Percentiles rank a stretch among this genome's conserved stretches.
Conservation (phyloP, 805 yeast species). For the Pichia cabralensis region DNA sequence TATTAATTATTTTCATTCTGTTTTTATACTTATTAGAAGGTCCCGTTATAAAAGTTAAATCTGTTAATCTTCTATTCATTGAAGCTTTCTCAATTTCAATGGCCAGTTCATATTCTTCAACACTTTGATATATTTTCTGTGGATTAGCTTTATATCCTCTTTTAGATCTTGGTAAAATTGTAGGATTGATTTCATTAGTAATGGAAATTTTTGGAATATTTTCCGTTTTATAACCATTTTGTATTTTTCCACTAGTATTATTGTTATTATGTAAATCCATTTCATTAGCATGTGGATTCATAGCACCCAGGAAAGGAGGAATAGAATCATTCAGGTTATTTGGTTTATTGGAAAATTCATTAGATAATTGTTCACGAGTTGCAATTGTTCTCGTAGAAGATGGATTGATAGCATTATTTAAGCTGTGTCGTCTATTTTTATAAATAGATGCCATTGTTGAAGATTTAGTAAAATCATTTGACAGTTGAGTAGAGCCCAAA, state of each 20-base stretch:
- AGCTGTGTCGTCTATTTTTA: neutral
- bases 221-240: too few species aligned
- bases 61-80: constrained; percentile 28
- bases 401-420: neutral
- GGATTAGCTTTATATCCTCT: neutral
- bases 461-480: neutral
- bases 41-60: constrained; percentile 18
- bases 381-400: constrained; percentile 9
- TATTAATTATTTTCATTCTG: constrained; percentile 26
- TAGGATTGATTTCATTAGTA: neutral
- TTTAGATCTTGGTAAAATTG: constrained; percentile 2
- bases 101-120: constrained; percentile 2
- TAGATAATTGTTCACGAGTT: constrained; percentile 6
- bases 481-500: too few species aligned
- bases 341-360: constrained; percentile 6
- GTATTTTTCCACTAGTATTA: too few species aligned
- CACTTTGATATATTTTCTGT: neutral
- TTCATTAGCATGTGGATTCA: too few species aligned
- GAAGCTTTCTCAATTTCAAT: constrained; percentile 6
- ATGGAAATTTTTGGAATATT: too few species aligned
- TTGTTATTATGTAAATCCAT: too few species aligned
- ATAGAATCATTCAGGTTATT: too few species aligned
- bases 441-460: neutral
- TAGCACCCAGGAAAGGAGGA: too few species aligned
- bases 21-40: constrained; percentile 9